phyloP scores from a whole-genome alignment of 306 rosid species.

The Senna siamea region DNA sequence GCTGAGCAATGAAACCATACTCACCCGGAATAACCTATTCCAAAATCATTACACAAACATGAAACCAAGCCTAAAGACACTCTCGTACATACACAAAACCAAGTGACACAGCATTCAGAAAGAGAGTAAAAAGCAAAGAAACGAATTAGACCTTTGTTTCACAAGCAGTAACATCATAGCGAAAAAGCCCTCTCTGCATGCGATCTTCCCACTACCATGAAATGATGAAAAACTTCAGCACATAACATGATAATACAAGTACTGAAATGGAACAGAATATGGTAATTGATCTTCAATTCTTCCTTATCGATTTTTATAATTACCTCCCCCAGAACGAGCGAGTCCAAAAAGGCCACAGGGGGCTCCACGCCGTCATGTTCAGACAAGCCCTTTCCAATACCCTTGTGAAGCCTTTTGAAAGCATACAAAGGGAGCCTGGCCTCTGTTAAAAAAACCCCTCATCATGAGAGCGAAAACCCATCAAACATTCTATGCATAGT shows the following conservation, averaged over 20 bases:
- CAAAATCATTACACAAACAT: slow-evolving; percentile 14
- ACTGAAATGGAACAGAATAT: neutral
- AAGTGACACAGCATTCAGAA: neutral
- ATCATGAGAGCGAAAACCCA: slow-evolving; percentile 48
- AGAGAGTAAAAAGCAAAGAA: neutral
- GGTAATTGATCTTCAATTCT: slow-evolving; percentile 4
- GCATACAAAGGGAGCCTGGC: slow-evolving; percentile 88
- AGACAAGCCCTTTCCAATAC: slow-evolving; percentile 36
- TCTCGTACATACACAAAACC: neutral
- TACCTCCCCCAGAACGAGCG: slow-evolving; percentile 91
- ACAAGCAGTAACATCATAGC: slow-evolving; percentile 96
- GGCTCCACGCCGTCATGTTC: slow-evolving; percentile 52
- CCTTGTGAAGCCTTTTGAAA: slow-evolving; percentile 51
- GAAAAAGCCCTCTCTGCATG: slow-evolving; percentile 86
- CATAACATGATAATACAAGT: slow-evolving; percentile 4
- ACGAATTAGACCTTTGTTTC: slow-evolving; percentile 75
- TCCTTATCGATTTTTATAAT: slow-evolving; percentile 10
- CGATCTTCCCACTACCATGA: slow-evolving; percentile 92
- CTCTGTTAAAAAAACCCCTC: slow-evolving; percentile 48
- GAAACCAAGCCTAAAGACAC: neutral
- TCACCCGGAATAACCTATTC: slow-evolving; percentile 83
- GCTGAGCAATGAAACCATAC: slow-evolving; percentile 91
- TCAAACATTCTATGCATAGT: slow-evolving; percentile 15
- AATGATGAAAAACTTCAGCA: slow-evolving; percentile 32
- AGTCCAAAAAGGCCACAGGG: slow-evolving; percentile 80